phyloP scores from a whole-genome alignment of 768 basidiomycete species.

The Mycena amicta region DNA sequence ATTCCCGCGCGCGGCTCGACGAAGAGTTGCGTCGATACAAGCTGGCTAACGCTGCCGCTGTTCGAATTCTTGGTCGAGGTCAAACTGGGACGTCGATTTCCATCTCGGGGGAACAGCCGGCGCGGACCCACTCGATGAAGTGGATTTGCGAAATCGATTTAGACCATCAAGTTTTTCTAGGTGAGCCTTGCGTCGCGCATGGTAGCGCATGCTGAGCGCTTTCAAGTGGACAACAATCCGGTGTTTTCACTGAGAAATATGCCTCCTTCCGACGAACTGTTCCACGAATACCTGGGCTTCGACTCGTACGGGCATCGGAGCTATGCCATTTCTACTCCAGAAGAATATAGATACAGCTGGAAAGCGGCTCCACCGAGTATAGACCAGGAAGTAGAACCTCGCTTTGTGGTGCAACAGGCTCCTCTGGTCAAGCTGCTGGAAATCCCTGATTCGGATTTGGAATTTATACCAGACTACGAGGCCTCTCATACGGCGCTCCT shows the following conservation, averaged over 20 bases:
- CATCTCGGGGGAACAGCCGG: too few species aligned
- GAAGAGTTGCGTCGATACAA: too few species aligned
- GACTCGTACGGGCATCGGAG: constrained; percentile 20
- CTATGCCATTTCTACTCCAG: constrained; percentile 1
- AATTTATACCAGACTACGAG: constrained; percentile 3
- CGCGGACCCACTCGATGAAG: too few species aligned
- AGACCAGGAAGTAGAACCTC: neutral
- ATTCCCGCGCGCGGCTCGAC: too few species aligned
- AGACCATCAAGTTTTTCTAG: constrained; percentile 25
- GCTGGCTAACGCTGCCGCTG: too few species aligned
- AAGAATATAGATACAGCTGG: constrained; percentile 14
- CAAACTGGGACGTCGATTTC: too few species aligned
- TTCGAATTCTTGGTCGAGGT: too few species aligned
- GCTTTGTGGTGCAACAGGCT: neutral
- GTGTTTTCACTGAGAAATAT: neutral
- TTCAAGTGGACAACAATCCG: constrained; percentile 30
- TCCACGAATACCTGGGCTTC: constrained; percentile 11
- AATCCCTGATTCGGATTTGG: constrained; percentile 1
- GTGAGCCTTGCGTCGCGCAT: constrained; percentile 10
- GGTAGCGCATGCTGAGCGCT: too few species aligned
- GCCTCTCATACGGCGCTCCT: neutral
- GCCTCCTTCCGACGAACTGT: constrained; percentile 4
- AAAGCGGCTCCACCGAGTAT: constrained; percentile 16
- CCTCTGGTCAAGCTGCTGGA: neutral
- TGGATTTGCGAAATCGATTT: constrained; percentile 30